Base-by-base conservation (phyloP, 345 rosid species). In the Camelina sativa region DNA sequence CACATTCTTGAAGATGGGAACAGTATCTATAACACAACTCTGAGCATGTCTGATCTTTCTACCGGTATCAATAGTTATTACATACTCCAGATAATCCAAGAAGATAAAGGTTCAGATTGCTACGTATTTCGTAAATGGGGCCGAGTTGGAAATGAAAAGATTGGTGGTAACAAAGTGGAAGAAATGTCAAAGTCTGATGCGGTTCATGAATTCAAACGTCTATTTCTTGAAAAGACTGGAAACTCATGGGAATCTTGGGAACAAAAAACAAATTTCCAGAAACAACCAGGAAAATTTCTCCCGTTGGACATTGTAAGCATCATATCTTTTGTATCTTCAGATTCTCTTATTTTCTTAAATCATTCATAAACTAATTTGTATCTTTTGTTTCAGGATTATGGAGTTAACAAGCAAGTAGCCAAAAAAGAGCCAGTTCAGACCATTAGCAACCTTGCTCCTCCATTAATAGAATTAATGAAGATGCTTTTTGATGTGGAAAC, bases 201-300 rank as follows among this genome's bases (percentile, higher is more conserved):
- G 38, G 77, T 91, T 64, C 12, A 28, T 52, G 90, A 87, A 67
- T 91, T 91, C 71, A 84, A 85, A 71, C 86, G 85, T 52, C 80
- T 88, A 25, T 88, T 91, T 76, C 88, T 84, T 10, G 97, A 92
- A 81, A 95, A 95, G 91, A 95, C 99, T 41, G 99, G 93, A 63
- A 95, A 95, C 77, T 71, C 85, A 15, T 94, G 95, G 96, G 95
- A 91, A 73, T 82, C 91, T 35, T 95, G 99, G 99, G 99, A 90
- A 72, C 80, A 83, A 66, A 94, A 85, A 76, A 78, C 56, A 73
- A 77, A 86, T 81, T 92, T 95, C 73, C 82, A 83, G 82, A 92
- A 95, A 84, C 89, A 85, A 79, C 91, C 97, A 73, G 97, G 97
- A 66, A 86, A 70, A 81, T 90, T 92, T 82, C 90, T 86, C 67